Evolutionary conservation across 169 alveolate genomes (phyloP), one percentile per base, ranked within the genome.

Genomic region (Cryptosporidium ryanae): DNA sequence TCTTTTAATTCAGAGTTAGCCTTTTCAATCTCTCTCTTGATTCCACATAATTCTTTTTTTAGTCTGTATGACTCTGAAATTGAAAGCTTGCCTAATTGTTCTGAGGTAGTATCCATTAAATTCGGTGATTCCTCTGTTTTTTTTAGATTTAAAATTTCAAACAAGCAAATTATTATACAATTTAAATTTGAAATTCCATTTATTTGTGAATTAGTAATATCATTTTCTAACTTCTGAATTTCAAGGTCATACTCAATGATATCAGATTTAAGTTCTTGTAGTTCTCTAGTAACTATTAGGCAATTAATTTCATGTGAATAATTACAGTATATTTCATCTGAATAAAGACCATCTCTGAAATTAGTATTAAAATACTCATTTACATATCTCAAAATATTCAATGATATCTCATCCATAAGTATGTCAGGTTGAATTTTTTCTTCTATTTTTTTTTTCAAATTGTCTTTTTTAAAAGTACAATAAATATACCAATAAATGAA

Each of bases 61-160:
- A 52, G 13, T 6, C 27, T 49, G 43, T 68, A 68, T 17, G 83
- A 52, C 29, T 68, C 83, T 29, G 83, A 54, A 17, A 52, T 32
- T 12, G 83, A 49, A 1, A 52, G n/a, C 8, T 38, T 38, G 3
- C 46, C 46, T 38, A 38, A 38, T 38, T 23, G 31, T 54, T 38
- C 12, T 29, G 54, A 66, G 64, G 2, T 18, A 18, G 21, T 48
- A 15, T 66, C 29, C 25, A n/a, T 1, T 46, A 1, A 27, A 44
- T 3, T 7, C 31, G 2, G 21, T 43, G n/a, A 29, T 13, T 66
- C n/a, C 64, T 44, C 32, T 44, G 10, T 52, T 12, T n/a, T 17
- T 5, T 6, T 17, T 52, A 52, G 63, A 6, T 12, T 52, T 52
- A 52, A n/a, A 12, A 66, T 49, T 1, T 68, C 83, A 27, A 34